Base-by-base conservation (phyloP, 306 rosid species). In the Abrus precatorius region DNA sequence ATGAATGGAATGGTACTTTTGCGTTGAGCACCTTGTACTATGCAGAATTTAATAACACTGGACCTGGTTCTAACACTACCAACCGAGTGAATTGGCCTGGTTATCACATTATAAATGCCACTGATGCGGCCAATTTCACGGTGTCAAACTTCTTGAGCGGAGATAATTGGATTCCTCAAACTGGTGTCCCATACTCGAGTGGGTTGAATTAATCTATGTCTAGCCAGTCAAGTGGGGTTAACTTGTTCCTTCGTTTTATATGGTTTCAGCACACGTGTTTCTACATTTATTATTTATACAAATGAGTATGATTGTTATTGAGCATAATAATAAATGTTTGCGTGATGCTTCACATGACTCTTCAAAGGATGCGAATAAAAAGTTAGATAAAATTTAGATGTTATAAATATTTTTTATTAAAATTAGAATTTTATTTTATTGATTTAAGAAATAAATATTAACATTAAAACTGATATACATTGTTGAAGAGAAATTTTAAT, bases 11-110 rank as follows among this genome's bases (percentile, higher is more conserved):
- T 60, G 95, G 94, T 9, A 69, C 69, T 5, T 89, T 89, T 67
- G 95, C 94, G 0, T 72, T 92, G 3, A 83, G 43, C 27, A 92
- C 94, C 0, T 75, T 86, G 84, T 94, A 86, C 56, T 94, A 94
- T 71, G 95, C 91, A 0, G 98, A 94, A 81, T 90, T 72, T 43
- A 66, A 75, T 33, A 94, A 94, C 41, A 74, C 72, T 0, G 98
- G 98, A 3, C 86, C 90, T 1, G 97, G 91, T 7, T 92, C 95
- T 1, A 4, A 80, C 70, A 86, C 92, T 1, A 5, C 77, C 0
- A 83, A 41, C 53, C 82, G 97, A 41, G 98, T 92, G 12, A 84
- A 78, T 0, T 94, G 98, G 98, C 9, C 68, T 0, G 98, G 95
- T 2, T 94, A 83, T 67, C 98, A 88, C 67, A 78, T 94, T 57